phyloP scores from a whole-genome alignment of 106 monocot genomes.

The Dioscorea zingiberensis region DNA sequence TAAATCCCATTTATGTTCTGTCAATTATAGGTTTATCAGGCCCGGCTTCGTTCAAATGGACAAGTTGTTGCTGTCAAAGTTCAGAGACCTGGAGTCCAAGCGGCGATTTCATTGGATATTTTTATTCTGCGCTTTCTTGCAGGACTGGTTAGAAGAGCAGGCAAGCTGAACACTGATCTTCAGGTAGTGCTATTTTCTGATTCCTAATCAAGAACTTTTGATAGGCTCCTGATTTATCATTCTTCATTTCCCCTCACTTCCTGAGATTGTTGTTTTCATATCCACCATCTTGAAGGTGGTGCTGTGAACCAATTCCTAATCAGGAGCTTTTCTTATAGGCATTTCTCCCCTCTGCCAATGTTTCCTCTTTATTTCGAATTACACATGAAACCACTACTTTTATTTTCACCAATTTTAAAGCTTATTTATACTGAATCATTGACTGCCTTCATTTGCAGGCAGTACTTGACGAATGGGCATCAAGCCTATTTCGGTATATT shows the following conservation, averaged over 20 bases:
- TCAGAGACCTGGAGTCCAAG: slow-evolving; percentile 96
- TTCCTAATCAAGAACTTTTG: slow-evolving; percentile 2
- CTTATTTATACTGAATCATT: slow-evolving; percentile 18
- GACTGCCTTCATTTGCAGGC: slow-evolving; percentile 58
- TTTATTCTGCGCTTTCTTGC: slow-evolving; percentile 86
- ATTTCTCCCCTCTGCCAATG: too few relatives aligned
- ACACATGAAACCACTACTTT: slow-evolving; percentile 6
- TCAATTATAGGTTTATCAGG: slow-evolving; percentile 86
- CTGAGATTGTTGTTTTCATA: too few relatives aligned
- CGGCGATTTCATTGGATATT: slow-evolving; percentile 96
- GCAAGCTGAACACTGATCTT: slow-evolving; percentile 86
- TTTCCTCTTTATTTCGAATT: not conserved
- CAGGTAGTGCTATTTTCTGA: slow-evolving; percentile 40
- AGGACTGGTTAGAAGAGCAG: slow-evolving; percentile 61
- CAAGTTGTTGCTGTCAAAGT: slow-evolving; percentile 97
- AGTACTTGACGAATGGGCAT: slow-evolving; percentile 95
- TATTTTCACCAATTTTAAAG: not conserved
- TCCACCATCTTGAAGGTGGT: too few relatives aligned
- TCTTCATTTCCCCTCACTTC: too few relatives aligned
- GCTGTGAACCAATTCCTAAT: too few relatives aligned
- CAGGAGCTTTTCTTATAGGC: too few relatives aligned
- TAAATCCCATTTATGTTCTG: not conserved
- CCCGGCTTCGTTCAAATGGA: slow-evolving; percentile 60
- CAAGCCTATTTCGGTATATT: slow-evolving; percentile 81
- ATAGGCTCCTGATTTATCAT: too few relatives aligned